Evolutionary conservation across 2,329 filamentous ascomycete species (phyloP).

Genomic region (Chaetomiaceae sp.): DNA sequence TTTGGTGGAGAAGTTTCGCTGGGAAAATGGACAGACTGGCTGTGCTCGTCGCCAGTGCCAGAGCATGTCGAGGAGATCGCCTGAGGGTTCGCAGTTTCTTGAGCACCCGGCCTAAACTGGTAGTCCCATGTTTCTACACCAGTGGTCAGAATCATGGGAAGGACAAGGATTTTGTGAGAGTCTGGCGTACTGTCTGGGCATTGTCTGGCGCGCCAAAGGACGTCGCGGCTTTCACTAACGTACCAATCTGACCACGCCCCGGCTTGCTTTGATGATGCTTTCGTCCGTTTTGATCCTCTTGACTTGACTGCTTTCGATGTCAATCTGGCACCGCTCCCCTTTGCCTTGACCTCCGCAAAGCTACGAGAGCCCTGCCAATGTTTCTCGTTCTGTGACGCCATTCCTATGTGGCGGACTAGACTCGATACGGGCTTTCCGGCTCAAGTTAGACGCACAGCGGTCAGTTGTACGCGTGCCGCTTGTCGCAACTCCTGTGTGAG

Average conservation of each 20-base stretch:
- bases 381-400: conserved; percentile 12
- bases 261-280: not conserved
- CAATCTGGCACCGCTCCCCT: not conserved
- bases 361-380: conserved; percentile 2
- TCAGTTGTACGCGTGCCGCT: too few relatives aligned
- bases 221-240: conserved; percentile 11
- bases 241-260: conserved; percentile 22
- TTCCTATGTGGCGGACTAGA: too few relatives aligned
- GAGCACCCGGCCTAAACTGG: conserved; percentile 5
- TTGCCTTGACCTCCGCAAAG: not conserved
- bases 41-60: not conserved
- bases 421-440: too few relatives aligned
- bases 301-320: conserved; percentile 29
- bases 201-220: conserved; percentile 19
- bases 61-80: too few relatives aligned
- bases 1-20: not conserved
- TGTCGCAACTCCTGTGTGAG: too few relatives aligned
- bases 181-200: conserved; percentile 8
- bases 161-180: not conserved
- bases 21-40: not conserved
- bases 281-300: conserved; percentile 14
- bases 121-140: conserved; percentile 17
- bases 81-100: conserved; percentile 1
- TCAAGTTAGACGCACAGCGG: too few relatives aligned
- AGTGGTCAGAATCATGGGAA: not conserved